Conservation (phyloP, 768 basidiomycete genomes). For the Roridomyces roridus region DNA sequence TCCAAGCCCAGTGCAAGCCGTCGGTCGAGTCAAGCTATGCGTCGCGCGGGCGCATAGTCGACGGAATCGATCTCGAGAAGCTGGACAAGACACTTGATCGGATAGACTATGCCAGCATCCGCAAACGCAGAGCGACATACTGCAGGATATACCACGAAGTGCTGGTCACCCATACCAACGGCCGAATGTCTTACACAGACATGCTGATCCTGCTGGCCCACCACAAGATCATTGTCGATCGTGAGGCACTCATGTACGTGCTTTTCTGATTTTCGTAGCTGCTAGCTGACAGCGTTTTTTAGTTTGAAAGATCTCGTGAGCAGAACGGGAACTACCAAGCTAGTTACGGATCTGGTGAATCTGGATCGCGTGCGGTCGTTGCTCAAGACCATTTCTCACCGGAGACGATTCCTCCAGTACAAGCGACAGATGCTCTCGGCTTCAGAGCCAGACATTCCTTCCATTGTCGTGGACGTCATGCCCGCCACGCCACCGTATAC, state of each 20-base stretch:
- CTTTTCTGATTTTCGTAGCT: not conserved
- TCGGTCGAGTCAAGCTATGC: conserved; percentile 40
- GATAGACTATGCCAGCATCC: conserved; percentile 70
- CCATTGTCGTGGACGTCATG: conserved; percentile 69
- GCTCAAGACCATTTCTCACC: conserved; percentile 75
- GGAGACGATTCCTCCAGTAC: conserved; percentile 70
- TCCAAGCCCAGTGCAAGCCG: conserved; percentile 58
- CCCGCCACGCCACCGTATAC: conserved; percentile 58
- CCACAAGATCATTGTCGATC: conserved; percentile 90
- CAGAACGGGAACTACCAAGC: conserved; percentile 75
- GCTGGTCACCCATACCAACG: conserved; percentile 67
- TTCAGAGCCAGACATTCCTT: conserved; percentile 65
- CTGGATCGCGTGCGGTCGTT: conserved; percentile 85
- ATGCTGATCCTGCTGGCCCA: conserved; percentile 91
- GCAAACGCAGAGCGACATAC: conserved; percentile 72
- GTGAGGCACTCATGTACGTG: conserved; percentile 85
- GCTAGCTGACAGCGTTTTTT: conserved; percentile 16
- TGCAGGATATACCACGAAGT: conserved; percentile 89
- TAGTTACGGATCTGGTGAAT: conserved; percentile 85
- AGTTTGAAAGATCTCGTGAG: conserved; percentile 85
- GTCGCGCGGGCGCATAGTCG: conserved; percentile 42
- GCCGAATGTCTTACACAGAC: conserved; percentile 85
- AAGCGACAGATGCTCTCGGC: conserved; percentile 40
- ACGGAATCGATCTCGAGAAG: conserved; percentile 68
- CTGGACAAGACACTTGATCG: conserved; percentile 62